Evolutionary conservation across 768 basidiomycete species (phyloP).

Genomic region (Rhizopogon salebrosus): DNA sequence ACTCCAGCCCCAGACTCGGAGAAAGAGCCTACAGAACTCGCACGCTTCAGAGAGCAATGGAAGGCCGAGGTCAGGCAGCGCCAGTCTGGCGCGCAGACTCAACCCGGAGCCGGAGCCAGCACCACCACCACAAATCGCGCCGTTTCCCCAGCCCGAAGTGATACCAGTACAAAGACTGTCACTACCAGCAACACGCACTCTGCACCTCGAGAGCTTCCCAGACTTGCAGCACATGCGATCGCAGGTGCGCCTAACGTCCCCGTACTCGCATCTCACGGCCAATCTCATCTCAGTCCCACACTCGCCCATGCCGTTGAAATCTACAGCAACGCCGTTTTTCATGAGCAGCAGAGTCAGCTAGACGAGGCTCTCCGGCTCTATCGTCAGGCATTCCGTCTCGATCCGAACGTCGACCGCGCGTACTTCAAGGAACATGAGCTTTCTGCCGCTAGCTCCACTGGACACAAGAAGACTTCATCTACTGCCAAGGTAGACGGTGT

Average conservation of each 20-base stretch:
- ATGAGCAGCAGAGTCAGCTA: conserved; percentile 69
- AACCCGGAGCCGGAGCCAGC: background rate
- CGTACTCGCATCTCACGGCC: conserved; percentile 19
- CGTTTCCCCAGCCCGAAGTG: conserved; percentile 2
- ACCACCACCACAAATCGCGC: conserved; percentile 7
- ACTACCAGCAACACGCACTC: background rate
- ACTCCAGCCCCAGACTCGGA: conserved; percentile 10
- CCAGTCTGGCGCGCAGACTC: background rate
- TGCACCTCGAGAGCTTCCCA: background rate
- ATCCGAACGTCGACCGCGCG: conserved; percentile 69
- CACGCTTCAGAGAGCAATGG: conserved; percentile 70
- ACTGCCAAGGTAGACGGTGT: conserved; percentile 58
- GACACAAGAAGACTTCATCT: conserved; percentile 72
- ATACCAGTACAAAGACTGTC: background rate
- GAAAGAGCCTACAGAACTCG: conserved; percentile 58
- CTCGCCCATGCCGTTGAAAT: conserved; percentile 52
- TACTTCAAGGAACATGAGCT: conserved; percentile 44
- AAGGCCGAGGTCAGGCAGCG: conserved; percentile 49
- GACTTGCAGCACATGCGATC: conserved; percentile 8
- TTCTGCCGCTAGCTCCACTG: conserved; percentile 1
- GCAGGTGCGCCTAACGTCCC: conserved; percentile 11
- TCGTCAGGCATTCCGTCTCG: conserved; percentile 72
- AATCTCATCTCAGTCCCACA: conserved; percentile 26
- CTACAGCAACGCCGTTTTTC: conserved; percentile 66
- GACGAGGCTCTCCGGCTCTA: conserved; percentile 76